Evolutionary conservation across 441 rosid genomes (phyloP), one percentile per base, ranked within the genome.

Genomic region (Corymbia citriodora): DNA sequence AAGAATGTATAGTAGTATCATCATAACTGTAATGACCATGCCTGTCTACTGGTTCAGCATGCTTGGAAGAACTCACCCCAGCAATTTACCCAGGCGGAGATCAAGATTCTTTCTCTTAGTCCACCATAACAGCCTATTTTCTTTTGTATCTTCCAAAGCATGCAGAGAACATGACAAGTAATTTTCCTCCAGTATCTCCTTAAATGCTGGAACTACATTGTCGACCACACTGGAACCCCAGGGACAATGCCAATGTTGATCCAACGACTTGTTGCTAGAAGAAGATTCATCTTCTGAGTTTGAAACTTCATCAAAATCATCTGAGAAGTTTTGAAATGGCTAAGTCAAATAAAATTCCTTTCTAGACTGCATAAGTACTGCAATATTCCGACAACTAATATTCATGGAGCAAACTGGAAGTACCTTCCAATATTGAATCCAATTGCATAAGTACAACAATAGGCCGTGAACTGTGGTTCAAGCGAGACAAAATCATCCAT

Each of bases 161-260:
- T 87, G 92, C 55, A 55, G 72, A 10, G 95, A 92, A 88, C 98
- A 95, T 61, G 98, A 95, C 88, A 90, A 61, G 91, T 94, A 95
- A 92, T 93, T 97, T 94, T 95, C 97, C 94, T 97, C 97, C 94
- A 97, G 88, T 90, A 97, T 96, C 93, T 91, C 90, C 94, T 93
- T 97, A 93, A 96, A 98, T 89, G 94, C 94, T 33, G 99, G 99
- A 90, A 96, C 97, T 53, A 96, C 95, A 90, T 94, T 95, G 95
- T 98, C 98, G 87, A 96, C 93, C 85, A 95, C 92, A 18, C 96
- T 89, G 87, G 93, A 92, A 93, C 96, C 96, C 99, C 99, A 96
- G 45, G 99, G 99, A 91, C 99, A 98, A 89, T 91, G 95, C 99
- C 99, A 97, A 50, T 91, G 94, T 90, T 93, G 94, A 83, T 87